phyloP scores from a whole-genome alignment of 2,329 filamentous ascomycete species.

The Monosporascus sp. region DNA sequence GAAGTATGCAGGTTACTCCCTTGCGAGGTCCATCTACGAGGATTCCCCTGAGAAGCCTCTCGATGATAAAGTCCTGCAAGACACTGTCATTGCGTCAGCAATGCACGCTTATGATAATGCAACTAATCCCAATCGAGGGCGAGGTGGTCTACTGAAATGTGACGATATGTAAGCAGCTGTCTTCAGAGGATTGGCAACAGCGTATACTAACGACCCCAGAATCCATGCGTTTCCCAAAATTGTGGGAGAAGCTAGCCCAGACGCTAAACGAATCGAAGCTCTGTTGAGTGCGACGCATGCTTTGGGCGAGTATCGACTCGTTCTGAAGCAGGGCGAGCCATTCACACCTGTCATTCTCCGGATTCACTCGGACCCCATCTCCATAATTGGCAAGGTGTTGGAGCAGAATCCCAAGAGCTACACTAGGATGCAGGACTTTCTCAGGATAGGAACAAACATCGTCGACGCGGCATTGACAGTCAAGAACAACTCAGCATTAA shows the following conservation, averaged over 20 bases:
- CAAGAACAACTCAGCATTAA: conserved; percentile 20
- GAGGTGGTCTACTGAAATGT: conserved; percentile 73
- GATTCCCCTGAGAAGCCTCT: conserved; percentile 45
- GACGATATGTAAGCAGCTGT: conserved; percentile 59
- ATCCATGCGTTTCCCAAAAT: conserved; percentile 58
- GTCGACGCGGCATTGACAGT: conserved; percentile 51
- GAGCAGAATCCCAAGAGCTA: conserved; percentile 72
- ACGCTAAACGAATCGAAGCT: conserved; percentile 51
- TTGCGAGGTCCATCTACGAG: conserved; percentile 60
- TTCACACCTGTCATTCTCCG: conserved; percentile 74
- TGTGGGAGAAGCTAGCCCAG: conserved; percentile 45
- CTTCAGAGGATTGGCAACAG: not conserved
- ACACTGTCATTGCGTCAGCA: conserved; percentile 56
- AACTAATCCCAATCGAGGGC: conserved; percentile 70
- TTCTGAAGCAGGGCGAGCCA: conserved; percentile 72
- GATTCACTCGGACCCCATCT: conserved; percentile 70
- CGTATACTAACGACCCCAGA: conserved; percentile 30
- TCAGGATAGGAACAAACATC: conserved; percentile 64
- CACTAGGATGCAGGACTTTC: conserved; percentile 66
- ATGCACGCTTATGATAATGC: conserved; percentile 75
- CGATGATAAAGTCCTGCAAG: conserved; percentile 44
- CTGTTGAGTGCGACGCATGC: conserved; percentile 69
- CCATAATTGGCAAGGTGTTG: conserved; percentile 65
- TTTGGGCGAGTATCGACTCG: conserved; percentile 70
- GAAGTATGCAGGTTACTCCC: conserved; percentile 46